Conservation (phyloP, 495 filamentous ascomycete species). For the Letharia lupina region DNA sequence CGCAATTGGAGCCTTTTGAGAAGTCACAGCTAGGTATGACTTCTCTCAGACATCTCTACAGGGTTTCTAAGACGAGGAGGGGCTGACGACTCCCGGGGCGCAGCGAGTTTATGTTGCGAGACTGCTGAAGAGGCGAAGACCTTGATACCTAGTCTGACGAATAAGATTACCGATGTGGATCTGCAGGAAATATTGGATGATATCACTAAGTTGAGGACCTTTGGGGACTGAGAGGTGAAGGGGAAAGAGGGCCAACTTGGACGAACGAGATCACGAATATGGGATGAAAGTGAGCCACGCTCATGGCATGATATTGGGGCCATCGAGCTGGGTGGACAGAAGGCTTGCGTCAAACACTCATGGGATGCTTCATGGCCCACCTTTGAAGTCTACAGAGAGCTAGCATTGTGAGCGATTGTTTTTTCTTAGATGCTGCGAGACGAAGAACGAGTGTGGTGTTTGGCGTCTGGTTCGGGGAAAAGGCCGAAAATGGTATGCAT, state of each 20-base stretch:
- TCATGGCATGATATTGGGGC: background rate
- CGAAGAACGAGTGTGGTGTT: background rate
- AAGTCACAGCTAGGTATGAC: slow-evolving; percentile 76
- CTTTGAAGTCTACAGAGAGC: background rate
- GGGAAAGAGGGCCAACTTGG: background rate
- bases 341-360: background rate
- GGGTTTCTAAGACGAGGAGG: background rate
- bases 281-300: background rate
- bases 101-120: slow-evolving; percentile 86
- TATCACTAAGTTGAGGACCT: slow-evolving; percentile 67
- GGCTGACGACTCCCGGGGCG: slow-evolving; percentile 17
- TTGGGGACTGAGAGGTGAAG: slow-evolving; percentile 36
- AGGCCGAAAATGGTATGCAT: background rate
- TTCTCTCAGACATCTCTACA: slow-evolving; percentile 13
- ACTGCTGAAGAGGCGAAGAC: slow-evolving; percentile 92
- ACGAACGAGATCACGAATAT: background rate
- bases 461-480: background rate
- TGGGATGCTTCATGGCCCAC: background rate
- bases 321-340: background rate
- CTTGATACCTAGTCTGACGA: slow-evolving; percentile 77
- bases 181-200: slow-evolving; percentile 82
- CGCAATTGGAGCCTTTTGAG: slow-evolving; percentile 83
- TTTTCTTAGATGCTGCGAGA: background rate
- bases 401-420: background rate
- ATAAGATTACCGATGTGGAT: slow-evolving; percentile 82